These are phyloP conservation scores for Excoecaria agallocha DNA, from an alignment of 345 rosid species.

Conservation along the genomic window DNA sequence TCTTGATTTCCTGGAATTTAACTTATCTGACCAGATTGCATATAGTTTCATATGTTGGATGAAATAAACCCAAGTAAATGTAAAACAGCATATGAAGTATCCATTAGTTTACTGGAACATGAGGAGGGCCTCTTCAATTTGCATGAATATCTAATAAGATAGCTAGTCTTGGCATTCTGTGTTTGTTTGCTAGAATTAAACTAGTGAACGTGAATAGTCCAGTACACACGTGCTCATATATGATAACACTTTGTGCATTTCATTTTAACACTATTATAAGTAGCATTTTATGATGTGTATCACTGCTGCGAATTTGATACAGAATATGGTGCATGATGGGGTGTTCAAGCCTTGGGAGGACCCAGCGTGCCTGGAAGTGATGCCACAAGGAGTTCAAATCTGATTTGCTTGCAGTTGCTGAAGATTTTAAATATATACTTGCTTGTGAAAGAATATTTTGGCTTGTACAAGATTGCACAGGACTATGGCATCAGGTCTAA, in stretches of 20 bases:
- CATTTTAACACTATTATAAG: background rate
- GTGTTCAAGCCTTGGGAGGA: slow-evolving; percentile 58
- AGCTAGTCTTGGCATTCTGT: background rate
- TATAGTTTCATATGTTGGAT: slow-evolving; percentile 1
- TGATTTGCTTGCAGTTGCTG: background rate
- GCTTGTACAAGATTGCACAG: background rate
- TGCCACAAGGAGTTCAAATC: slow-evolving; percentile 9
- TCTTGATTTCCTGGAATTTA: background rate
- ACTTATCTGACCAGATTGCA: background rate
- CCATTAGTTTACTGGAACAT: background rate
- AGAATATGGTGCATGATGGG: slow-evolving; percentile 50
- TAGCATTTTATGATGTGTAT: background rate
- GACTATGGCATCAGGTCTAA: background rate
- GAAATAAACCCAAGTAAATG: background rate
- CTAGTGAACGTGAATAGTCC: background rate
- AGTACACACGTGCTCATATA: background rate
- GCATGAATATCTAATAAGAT: background rate
- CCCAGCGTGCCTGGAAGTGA: slow-evolving; percentile 26
- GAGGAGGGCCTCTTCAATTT: background rate
- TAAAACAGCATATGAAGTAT: background rate
- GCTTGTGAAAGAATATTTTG: slow-evolving; percentile 3
- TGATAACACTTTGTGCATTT: background rate
- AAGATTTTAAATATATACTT: background rate
- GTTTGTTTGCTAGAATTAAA: background rate
- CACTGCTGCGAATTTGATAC: slow-evolving; percentile 6